Evolutionary conservation across 2,329 filamentous ascomycete genomes (phyloP), one percentile per base, ranked within the genome.

Genomic region (Clarireedia homoeocarpa): DNA sequence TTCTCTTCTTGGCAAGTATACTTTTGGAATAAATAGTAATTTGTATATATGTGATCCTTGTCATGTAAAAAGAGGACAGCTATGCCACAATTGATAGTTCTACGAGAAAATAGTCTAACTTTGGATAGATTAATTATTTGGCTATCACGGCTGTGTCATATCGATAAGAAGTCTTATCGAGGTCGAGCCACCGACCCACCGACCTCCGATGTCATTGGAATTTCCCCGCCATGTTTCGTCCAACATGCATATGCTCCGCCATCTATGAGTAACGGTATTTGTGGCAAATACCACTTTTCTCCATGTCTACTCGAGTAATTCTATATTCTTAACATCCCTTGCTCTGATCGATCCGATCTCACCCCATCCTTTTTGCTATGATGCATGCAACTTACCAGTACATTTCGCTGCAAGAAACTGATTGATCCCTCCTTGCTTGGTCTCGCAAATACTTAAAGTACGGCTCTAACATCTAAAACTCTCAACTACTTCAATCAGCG

Each of bases 31-130:
- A 24, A 42, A 23, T 49, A 1, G 27, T 3, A 23, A 34, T 34
- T 4, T 34, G 12, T 34, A 10, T 34, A 9, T 34, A 34, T 34
- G 4, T 39, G 27, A 57, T 45, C 51, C 45, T 57, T 50, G 56
- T 17, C n/a, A 9, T 46, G 6, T 49, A 23, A 15, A 45, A 55
- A 58, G 47, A 58, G 56, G 56, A 58, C 51, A 55, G 46, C 53
- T 55, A 51, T 55, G 30, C 44, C 23, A 44, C 23, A 45, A 47
- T 24, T 47, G 23, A 24, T 47, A 47, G 10, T n/a, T 12, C 20
- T 42, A 42, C 39, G 17, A n/a, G 6, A 10, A 20, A 42, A n/a
- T 7, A 5, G n/a, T 42, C 15, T 42, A 42, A 42, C 17, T 42
- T 5, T 42, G 6, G 15, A 42, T 42, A 42, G 7, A 6, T n/a